Evolutionary conservation across 2,329 filamentous ascomycete genomes (phyloP).

Genomic region (Talaromyces funiculosus): DNA sequence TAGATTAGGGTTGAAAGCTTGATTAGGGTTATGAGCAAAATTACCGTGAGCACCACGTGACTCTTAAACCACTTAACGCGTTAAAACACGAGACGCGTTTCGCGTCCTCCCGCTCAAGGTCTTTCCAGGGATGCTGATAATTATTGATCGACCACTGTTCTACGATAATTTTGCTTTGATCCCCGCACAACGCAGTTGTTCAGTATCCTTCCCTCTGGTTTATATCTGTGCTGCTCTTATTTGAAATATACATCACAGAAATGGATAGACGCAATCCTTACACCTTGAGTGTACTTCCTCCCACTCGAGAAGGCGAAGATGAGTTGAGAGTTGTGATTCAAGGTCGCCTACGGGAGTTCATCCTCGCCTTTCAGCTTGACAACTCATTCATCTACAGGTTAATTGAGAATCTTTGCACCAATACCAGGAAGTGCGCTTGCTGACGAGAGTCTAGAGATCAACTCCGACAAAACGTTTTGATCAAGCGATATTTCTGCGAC

Average conservation of each 20-base stretch:
- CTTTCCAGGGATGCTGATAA: constrained; percentile 8
- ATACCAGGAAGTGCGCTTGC: not conserved
- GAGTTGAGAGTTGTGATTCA: constrained; percentile 69
- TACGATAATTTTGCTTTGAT: not conserved
- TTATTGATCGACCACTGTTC: not conserved
- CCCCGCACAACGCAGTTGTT: not conserved
- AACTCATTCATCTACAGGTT: constrained; percentile 93
- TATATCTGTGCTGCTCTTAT: not conserved
- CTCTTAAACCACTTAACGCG: constrained; percentile 38
- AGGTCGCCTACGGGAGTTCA: constrained; percentile 77
- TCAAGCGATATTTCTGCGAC: constrained; percentile 94
- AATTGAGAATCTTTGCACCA: constrained; percentile 16
- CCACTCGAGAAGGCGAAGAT: constrained; percentile 59
- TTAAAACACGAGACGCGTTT: constrained; percentile 32
- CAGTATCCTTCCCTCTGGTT: too few relatives aligned
- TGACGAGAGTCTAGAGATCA: constrained; percentile 63
- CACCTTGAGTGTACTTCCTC: constrained; percentile 72
- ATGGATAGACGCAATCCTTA: constrained; percentile 91
- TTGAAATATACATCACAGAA: constrained; percentile 12
- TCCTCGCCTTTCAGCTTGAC: constrained; percentile 88
- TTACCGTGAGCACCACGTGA: not conserved
- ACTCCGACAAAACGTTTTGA: constrained; percentile 85
- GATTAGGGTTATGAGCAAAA: not conserved
- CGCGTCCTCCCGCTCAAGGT: constrained; percentile 19
- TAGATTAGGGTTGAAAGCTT: not conserved